Evolutionary conservation across 2,329 filamentous ascomycete species (phyloP), one percentile per base, ranked within the genome.

Genomic region (Diaporthe aspalathi): DNA sequence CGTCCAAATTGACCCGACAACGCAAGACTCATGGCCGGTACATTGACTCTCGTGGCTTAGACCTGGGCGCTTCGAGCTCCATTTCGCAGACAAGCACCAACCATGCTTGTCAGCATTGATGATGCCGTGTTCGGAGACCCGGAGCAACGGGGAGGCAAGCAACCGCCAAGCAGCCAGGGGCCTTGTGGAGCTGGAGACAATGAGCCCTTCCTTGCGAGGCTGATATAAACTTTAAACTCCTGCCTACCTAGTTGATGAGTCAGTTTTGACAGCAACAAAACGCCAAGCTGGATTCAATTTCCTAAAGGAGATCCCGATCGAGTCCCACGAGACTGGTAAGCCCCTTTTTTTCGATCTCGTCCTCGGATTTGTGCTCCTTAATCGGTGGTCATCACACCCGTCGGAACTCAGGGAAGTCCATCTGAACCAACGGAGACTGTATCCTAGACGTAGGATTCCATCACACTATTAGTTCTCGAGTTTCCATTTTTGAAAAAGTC

Each of bases 201-300:
- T 32, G 27, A 2, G 11, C 17, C 9, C 40, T 9, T 63, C 57
- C 40, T 16, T 63, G 57, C 57, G 57, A 63, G 57, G 57, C 57
- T 63, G 57, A 63, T 11, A 32, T 63, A 63, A 47, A 63, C 57
- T 47, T 47, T 63, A 32, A 32, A 49, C 27, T 63, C 24, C 3
- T 63, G 40, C 11, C 27, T 32, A 32, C 14, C 6, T n/a, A n/a
- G n/a, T n/a, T n/a, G 40, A 32, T 63, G 40, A 47, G 57, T 63
- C 57, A 63, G 57, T 32, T 63, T 47, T 63, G 24, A 47, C 57
- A 32, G 17, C 27, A 47, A 47, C 12, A 62, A 9, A 1, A 32
- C 11, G 56, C 56, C 56, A 62, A 62, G 56, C 40, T 62, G 56
- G 24, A 45, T 22, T 29, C 17, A 29, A 5, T 62, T 29, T 24